Evolutionary conservation across 495 filamentous ascomycete genomes (phyloP), one percentile per base, ranked within the genome.

Genomic region (Pseudevernia furfuracea): DNA sequence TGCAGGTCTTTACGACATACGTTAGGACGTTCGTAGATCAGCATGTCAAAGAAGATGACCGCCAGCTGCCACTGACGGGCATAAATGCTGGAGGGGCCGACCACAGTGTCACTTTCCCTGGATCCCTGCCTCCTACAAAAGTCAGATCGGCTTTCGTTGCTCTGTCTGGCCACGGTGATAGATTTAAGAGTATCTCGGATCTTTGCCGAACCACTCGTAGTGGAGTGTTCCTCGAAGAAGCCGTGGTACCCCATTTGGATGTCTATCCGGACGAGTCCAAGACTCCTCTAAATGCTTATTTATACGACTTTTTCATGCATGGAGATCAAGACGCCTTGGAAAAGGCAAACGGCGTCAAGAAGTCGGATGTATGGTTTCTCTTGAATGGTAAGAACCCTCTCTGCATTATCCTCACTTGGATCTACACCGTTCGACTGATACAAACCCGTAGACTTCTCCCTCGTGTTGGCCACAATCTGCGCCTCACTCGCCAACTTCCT

Each of bases 231-330:
- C 77, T 92, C 0, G 89, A 92, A 71, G 79, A 86, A 68, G 77
- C 86, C 9, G 85, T 85, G 17, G 80, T 92, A 36, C 89, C 89
- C 0, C 81, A 87, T 73, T 71, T 91, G 1, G 76, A 78, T 32
- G 69, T 87, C 7, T 77, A 79, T 61, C 80, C 84, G 0, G 78
- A 84, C 34, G 79, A 85, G 60, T 71, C 72, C 7, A 72, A 72
- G 21, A 56, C 72, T n/a, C 75, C 81, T 23, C 67, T 87, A 56
- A 91, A 92, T 68, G 87, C 87, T 1, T 90, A 90, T 66, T 74
- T 92, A 12, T 83, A 84, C 59, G 88, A 91, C 68, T 92, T 90
- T 73, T 90, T 81, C 81, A 85, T 82, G 70, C 82, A 92, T 66
- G 89, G 88, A 8, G 80, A 85, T 67, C 59, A 81, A 12, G 64